Conservation (phyloP, 2,329 filamentous ascomycete genomes). For the Exophiala aquamarina region DNA sequence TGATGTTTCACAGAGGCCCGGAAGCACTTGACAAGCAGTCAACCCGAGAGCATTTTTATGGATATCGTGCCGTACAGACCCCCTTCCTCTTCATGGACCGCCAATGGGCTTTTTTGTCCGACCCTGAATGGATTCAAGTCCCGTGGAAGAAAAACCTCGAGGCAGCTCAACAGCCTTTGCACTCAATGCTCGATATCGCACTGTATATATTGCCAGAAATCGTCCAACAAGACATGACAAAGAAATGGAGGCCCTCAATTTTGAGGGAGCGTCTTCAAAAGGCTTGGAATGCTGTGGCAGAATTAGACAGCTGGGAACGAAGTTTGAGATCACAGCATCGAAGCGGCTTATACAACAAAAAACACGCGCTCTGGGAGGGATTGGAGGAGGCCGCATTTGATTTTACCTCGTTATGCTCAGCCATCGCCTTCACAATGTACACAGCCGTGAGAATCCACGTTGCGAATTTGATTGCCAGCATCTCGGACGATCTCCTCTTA, state of each 20-base stretch:
- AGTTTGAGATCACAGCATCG: constrained; percentile 10
- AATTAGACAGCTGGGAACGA: constrained; percentile 16
- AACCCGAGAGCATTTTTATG: constrained; percentile 17
- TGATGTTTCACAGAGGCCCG: constrained; percentile 16
- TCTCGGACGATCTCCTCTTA: constrained; percentile 11
- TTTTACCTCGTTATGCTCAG: constrained; percentile 10
- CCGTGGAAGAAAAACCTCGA: constrained; percentile 13
- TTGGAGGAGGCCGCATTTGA: constrained; percentile 12
- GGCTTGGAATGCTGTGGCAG: constrained; percentile 5
- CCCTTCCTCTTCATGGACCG: constrained; percentile 22
- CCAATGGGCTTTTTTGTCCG: constrained; percentile 15
- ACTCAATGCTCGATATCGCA: constrained; percentile 20
- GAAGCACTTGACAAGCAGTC: constrained; percentile 3
- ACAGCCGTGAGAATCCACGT: constrained; percentile 20
- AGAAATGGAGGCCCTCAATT: constrained; percentile 6
- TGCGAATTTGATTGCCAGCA: constrained; percentile 10
- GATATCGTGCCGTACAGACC: constrained; percentile 18
- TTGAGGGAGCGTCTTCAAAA: constrained; percentile 12
- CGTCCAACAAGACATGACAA: constrained; percentile 18
- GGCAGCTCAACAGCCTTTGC: constrained; percentile 15
- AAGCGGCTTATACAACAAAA: constrained; percentile 11
- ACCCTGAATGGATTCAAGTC: constrained; percentile 17
- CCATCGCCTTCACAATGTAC: constrained; percentile 19
- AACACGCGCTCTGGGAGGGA: constrained; percentile 13
- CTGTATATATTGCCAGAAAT: constrained; percentile 17